phyloP scores from a whole-genome alignment of 345 rosid species.

The Citrus trifoliata region DNA sequence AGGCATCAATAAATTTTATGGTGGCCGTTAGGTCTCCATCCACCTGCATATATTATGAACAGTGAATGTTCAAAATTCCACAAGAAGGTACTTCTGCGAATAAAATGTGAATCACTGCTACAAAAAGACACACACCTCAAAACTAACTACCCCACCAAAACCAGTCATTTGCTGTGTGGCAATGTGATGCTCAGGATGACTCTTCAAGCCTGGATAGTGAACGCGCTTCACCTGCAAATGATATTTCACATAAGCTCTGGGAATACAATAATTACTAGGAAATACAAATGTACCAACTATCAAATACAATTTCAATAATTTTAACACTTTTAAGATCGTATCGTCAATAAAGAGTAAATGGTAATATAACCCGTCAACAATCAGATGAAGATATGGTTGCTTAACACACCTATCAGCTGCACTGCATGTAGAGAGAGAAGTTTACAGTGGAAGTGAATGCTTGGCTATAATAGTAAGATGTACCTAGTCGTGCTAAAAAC shows the following conservation, averaged over 20 bases:
- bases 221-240: slow-evolving; percentile 72
- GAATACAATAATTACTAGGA: background rate
- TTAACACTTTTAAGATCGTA: background rate
- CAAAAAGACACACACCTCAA: slow-evolving; percentile 58
- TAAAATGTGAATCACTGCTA: background rate
- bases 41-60: slow-evolving; percentile 35
- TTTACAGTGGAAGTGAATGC: background rate
- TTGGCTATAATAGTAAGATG: background rate
- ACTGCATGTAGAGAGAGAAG: background rate
- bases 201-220: slow-evolving; percentile 85
- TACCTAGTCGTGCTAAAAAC: background rate
- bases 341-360: background rate
- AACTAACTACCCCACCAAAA: slow-evolving; percentile 98
- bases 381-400: background rate
- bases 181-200: slow-evolving; percentile 91
- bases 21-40: slow-evolving; percentile 79
- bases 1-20: slow-evolving; percentile 71
- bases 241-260: slow-evolving; percentile 1
- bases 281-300: background rate
- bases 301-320: background rate
- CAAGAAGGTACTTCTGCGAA: background rate
- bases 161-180: slow-evolving; percentile 98
- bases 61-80: background rate
- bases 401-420: background rate
- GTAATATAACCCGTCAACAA: background rate